These are phyloP conservation scores for Aegilops tauschii DNA, from an alignment of 176 grass and related monocot genomes.

Conservation along the genomic window DNA sequence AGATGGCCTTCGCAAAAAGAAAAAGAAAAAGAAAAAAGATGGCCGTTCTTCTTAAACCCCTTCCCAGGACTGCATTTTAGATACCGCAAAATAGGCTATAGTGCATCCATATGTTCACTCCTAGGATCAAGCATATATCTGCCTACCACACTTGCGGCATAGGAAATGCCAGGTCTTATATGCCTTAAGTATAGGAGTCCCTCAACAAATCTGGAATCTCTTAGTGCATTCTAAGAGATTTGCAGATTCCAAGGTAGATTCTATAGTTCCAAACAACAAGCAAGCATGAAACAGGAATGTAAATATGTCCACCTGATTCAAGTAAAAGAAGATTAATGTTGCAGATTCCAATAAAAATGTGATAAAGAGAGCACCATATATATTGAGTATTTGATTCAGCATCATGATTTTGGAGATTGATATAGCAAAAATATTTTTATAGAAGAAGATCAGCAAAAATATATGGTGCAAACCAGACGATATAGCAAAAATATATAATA, in stretches of 20 bases:
- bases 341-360: neutral
- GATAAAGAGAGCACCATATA: neutral
- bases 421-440: neutral
- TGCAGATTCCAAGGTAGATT: neutral
- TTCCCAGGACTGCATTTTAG: neutral
- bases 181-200: neutral
- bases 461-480: too few species aligned
- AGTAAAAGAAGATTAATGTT: slow-evolving; percentile 14
- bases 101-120: neutral
- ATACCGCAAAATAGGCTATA: neutral
- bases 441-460: too few species aligned
- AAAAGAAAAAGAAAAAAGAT: neutral
- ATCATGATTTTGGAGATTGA: neutral
- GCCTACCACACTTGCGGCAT: neutral
- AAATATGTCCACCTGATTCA: neutral
- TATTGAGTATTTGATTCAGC: neutral
- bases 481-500: neutral
- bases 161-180: neutral
- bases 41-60: neutral
- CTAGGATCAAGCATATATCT: neutral
- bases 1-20: neutral
- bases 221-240: neutral
- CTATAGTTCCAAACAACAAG: neutral
- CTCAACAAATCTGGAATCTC: neutral
- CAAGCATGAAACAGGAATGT: neutral